These are phyloP conservation scores for Sporisorium reilianum DNA, from an alignment of 1,284 basidiomycete genomes.

Conservation along the genomic window DNA sequence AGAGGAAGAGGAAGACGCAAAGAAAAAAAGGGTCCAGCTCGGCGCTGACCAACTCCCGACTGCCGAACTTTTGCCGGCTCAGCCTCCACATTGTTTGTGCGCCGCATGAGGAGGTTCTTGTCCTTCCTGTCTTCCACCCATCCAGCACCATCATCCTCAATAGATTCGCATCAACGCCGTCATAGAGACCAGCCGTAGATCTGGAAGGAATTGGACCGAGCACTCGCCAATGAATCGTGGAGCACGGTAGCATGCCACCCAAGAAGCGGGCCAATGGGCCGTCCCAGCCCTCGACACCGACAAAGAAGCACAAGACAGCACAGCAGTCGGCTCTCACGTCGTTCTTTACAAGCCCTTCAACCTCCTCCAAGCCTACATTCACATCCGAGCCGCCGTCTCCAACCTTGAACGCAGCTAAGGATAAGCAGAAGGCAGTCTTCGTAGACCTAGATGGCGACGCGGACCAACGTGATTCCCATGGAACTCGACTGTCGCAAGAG, in stretches of 20 bases:
- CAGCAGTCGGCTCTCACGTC: slow-evolving; percentile 45
- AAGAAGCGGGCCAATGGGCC: slow-evolving; percentile 31
- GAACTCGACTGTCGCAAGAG: slow-evolving; percentile 12
- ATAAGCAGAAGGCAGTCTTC: slow-evolving; percentile 19
- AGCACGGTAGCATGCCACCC: slow-evolving; percentile 28
- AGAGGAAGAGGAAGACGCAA: background rate
- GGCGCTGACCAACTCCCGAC: slow-evolving; percentile 12
- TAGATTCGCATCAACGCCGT: background rate
- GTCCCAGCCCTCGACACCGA: slow-evolving; percentile 32
- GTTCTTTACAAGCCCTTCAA: slow-evolving; percentile 46
- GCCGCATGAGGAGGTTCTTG: background rate
- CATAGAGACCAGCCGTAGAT: too few species aligned
- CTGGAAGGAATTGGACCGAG: background rate
- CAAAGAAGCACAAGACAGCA: slow-evolving; percentile 32
- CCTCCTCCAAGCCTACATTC: slow-evolving; percentile 11
- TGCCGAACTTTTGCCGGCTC: slow-evolving; percentile 17
- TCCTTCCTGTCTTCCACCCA: background rate
- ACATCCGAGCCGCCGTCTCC: slow-evolving; percentile 16
- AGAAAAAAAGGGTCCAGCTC: background rate
- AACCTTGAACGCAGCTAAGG: slow-evolving; percentile 8
- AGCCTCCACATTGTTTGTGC: slow-evolving; percentile 38
- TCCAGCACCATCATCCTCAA: background rate
- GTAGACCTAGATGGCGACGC: slow-evolving; percentile 1
- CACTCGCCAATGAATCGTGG: background rate
- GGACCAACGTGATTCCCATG: background rate